Evolutionary conservation across 2,329 filamentous ascomycete genomes (phyloP).

Genomic region (Rutstroemia sp.): DNA sequence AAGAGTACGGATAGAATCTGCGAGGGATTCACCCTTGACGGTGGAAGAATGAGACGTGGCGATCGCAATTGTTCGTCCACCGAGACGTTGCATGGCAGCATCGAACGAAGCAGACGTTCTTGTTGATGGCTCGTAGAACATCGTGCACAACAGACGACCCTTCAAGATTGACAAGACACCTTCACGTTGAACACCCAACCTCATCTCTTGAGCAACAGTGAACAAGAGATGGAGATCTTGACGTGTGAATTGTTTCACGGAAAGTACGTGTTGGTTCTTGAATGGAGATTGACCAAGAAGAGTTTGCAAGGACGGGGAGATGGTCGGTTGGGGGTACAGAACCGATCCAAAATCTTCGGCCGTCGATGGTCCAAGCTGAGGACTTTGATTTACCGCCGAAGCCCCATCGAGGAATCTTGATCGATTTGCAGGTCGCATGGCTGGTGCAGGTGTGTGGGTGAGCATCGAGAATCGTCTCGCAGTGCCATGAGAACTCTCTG

Average conservation of each 20-base stretch:
- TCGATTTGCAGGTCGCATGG: slow-evolving; percentile 30
- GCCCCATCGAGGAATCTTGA: slow-evolving; percentile 32
- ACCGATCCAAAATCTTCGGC: slow-evolving; percentile 41
- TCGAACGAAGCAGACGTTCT: slow-evolving; percentile 94
- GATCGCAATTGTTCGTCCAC: slow-evolving; percentile 77
- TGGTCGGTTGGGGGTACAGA: slow-evolving; percentile 41
- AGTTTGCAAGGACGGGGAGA: slow-evolving; percentile 57
- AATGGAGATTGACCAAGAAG: slow-evolving; percentile 76
- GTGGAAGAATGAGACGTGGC: slow-evolving; percentile 80
- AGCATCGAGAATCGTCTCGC: slow-evolving; percentile 31
- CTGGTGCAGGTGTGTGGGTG: slow-evolving; percentile 19
- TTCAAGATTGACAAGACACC: slow-evolving; percentile 83
- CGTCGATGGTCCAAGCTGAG: slow-evolving; percentile 28
- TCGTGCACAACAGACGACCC: slow-evolving; percentile 77
- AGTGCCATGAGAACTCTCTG: slow-evolving; percentile 30
- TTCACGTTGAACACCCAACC: slow-evolving; percentile 84
- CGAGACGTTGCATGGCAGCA: slow-evolving; percentile 95
- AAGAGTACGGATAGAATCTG: slow-evolving; percentile 88
- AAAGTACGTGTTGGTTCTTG: slow-evolving; percentile 83
- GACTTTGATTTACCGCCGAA: slow-evolving; percentile 19
- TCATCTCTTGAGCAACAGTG: slow-evolving; percentile 96
- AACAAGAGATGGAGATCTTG: slow-evolving; percentile 88
- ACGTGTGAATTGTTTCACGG: slow-evolving; percentile 83
- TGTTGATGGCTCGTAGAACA: slow-evolving; percentile 98
- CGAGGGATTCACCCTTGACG: slow-evolving; percentile 87